A percentile compares a stretch with the other conserved stretches of the same genome.
These are phyloP conservation scores for Pseudogymnoascus sp. DNA, from an alignment of 2,329 filamentous ascomycete species.

Conservation along the genomic window DNA sequence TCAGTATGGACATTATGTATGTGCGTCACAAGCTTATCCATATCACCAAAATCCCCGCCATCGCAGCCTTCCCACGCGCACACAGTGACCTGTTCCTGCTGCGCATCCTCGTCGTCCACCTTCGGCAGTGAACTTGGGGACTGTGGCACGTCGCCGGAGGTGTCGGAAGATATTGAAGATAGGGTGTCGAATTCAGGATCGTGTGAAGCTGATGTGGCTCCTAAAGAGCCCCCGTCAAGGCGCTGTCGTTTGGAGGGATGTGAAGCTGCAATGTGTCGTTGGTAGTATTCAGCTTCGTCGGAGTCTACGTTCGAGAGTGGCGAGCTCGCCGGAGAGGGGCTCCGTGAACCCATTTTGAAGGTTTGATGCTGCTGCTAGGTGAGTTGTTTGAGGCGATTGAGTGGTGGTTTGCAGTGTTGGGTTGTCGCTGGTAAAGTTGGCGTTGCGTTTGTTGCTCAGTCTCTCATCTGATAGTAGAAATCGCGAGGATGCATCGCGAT, in stretches of 20 bases:
- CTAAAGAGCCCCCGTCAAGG: conserved; percentile 19
- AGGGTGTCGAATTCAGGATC: conserved; percentile 44
- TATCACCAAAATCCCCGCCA: conserved; percentile 66
- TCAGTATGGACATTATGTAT: conserved; percentile 93
- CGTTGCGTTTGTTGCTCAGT: background rate
- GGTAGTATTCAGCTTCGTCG: conserved; percentile 48
- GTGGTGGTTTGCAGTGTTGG: background rate
- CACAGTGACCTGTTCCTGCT: conserved; percentile 67
- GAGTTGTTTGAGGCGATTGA: background rate
- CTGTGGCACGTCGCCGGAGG: conserved; percentile 74
- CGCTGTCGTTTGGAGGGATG: conserved; percentile 30
- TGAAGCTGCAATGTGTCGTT: conserved; percentile 40
- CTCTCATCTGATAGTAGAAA: conserved; percentile 10
- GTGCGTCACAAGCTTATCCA: conserved; percentile 75
- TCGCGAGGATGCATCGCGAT: background rate
- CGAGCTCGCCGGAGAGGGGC: conserved; percentile 49
- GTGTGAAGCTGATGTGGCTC: conserved; percentile 26
- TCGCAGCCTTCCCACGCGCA: conserved; percentile 74
- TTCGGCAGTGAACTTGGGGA: conserved; percentile 49
- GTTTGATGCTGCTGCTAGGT: background rate
- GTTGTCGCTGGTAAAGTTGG: background rate
- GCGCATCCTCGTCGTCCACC: conserved; percentile 66
- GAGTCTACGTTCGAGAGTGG: conserved; percentile 60
- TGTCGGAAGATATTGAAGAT: conserved; percentile 82
- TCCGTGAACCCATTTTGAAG: conserved; percentile 32